Evolutionary conservation across 192 early-diverging fungal genomes (phyloP).

Genomic region (Entophlyctis luteolus): DNA sequence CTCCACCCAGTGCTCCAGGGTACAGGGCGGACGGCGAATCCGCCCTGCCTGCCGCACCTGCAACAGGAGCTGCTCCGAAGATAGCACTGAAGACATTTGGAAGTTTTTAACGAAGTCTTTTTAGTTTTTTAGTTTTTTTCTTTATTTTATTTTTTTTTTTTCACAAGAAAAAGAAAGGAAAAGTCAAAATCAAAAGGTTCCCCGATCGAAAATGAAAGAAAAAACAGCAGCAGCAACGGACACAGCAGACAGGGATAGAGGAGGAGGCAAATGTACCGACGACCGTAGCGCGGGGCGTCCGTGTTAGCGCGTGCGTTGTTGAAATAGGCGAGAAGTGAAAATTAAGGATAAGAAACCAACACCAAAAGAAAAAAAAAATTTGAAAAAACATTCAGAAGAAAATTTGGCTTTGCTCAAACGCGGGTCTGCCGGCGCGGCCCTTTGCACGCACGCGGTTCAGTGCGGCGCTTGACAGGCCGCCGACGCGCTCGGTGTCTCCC

Average conservation of each 20-base stretch:
- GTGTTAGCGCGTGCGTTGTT: background rate
- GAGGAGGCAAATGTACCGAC: background rate
- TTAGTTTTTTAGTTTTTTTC: background rate
- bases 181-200: background rate
- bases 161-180: background rate
- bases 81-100: conserved; percentile 39
- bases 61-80: conserved; percentile 27
- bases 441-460: background rate
- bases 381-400: background rate
- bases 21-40: background rate
- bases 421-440: background rate
- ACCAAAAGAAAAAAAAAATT: background rate
- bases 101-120: conserved; percentile 3
- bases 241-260: background rate
- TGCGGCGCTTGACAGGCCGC: background rate
- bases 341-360: background rate
- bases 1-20: background rate
- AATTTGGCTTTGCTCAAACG: conserved; percentile 17
- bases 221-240: background rate
- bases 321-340: background rate
- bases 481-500: background rate
- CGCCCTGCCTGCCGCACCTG: background rate
- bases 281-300: background rate
- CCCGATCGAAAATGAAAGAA: background rate
- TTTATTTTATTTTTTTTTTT: background rate